Evolutionary conservation across 2,329 filamentous ascomycete genomes (phyloP).

Genomic region (Phaeophleospora eucalypticola): DNA sequence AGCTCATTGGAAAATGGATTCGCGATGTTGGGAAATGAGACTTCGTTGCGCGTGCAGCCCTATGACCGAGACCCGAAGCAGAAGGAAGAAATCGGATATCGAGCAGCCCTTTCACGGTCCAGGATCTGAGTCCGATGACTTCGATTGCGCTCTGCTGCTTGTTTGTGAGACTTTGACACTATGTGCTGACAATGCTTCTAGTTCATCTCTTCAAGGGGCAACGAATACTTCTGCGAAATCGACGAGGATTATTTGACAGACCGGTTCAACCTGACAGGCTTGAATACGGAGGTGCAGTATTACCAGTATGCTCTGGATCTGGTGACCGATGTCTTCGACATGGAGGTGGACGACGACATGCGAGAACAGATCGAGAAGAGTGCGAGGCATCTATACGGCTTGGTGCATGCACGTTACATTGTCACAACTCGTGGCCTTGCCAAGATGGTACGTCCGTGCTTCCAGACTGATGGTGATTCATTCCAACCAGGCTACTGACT

Average conservation of each 20-base stretch:
- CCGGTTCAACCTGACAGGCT: conserved; percentile 93
- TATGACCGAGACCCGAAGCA: too few relatives aligned
- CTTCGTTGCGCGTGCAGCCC: too few relatives aligned
- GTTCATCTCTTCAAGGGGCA: conserved; percentile 97
- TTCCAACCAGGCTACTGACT: conserved; percentile 5
- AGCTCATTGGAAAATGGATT: too few relatives aligned
- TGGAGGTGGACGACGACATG: conserved; percentile 98
- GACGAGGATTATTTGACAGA: conserved; percentile 98
- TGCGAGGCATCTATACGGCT: conserved; percentile 87
- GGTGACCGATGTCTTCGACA: conserved; percentile 95
- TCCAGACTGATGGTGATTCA: too few relatives aligned
- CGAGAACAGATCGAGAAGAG: conserved; percentile 97
- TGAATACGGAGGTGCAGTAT: conserved; percentile 97
- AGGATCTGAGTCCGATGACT: too few relatives aligned
- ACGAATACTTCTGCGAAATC: conserved; percentile 99
- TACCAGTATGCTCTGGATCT: conserved; percentile 98
- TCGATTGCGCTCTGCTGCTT: neutral
- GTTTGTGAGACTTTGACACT: neutral
- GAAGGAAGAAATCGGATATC: too few relatives aligned
- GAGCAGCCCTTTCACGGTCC: too few relatives aligned
- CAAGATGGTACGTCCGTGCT: conserved; percentile 73
- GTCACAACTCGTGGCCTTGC: conserved; percentile 89
- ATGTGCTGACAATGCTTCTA: conserved; percentile 39
- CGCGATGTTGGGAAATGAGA: too few relatives aligned
- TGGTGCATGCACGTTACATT: conserved; percentile 94